Evolutionary conservation across 176 grass and related monocot species (phyloP).

Genomic region (Zea luxurians): DNA sequence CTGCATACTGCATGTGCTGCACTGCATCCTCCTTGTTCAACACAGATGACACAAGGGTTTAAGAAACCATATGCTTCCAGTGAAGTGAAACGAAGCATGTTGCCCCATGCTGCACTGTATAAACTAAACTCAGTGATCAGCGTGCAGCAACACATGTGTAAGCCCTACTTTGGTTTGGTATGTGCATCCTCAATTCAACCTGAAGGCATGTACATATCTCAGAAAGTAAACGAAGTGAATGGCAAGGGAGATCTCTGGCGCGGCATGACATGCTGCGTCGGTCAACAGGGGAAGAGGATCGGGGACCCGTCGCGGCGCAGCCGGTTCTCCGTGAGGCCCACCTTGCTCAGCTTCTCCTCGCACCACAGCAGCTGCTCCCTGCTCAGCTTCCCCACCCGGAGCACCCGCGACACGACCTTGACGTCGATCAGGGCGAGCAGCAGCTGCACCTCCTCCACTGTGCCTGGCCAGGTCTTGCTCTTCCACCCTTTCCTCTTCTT

Average conservation of each 20-base stretch:
- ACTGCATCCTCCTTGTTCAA: too few species aligned
- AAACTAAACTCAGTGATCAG: neutral
- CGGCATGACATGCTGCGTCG: neutral
- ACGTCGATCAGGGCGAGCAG: conserved; percentile 84
- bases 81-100: neutral
- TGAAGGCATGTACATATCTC: conserved; percentile 46
- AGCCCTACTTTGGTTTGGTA: conserved; percentile 25
- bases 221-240: conserved; percentile 1
- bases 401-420: conserved; percentile 81
- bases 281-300: conserved; percentile 75
- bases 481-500: conserved; percentile 93
- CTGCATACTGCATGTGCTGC: too few species aligned
- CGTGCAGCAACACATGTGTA: conserved; percentile 21
- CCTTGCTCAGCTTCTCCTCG: conserved; percentile 99
- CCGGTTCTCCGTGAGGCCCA: conserved; percentile 71
- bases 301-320: conserved; percentile 73
- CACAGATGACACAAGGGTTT: neutral
- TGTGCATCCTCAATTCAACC: conserved; percentile 34
- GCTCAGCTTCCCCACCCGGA: conserved; percentile 77
- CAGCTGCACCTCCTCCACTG: conserved; percentile 79
- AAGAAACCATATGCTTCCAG: neutral
- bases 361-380: conserved; percentile 98
- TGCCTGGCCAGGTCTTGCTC: conserved; percentile 70
- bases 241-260: neutral
- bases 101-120: neutral